phyloP scores from a whole-genome alignment of 139 green algal species.

The Volvox reticuliferus region DNA sequence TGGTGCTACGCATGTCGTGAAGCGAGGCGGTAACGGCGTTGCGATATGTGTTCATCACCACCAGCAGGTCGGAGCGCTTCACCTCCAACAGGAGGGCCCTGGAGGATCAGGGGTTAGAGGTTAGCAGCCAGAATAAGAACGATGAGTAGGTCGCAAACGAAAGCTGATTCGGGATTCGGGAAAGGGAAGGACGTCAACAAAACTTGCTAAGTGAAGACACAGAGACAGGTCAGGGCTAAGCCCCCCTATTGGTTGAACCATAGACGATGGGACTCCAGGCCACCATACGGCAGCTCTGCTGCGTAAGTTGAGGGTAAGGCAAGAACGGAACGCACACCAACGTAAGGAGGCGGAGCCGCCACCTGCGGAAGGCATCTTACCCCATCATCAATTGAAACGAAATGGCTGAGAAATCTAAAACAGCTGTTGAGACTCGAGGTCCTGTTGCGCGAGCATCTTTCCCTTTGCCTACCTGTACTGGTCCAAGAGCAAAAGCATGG shows the following conservation, averaged over 20 bases:
- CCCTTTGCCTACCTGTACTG: slow-evolving; percentile 12
- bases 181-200: neutral
- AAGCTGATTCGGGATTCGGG: neutral
- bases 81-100: slow-evolving; percentile 23
- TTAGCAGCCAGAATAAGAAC: neutral
- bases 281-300: no score
- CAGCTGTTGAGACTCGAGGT: neutral
- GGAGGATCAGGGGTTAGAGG: neutral
- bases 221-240: neutral
- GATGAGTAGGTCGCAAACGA: neutral
- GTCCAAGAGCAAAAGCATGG: slow-evolving; percentile 29
- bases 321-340: no score
- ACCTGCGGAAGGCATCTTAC: neutral
- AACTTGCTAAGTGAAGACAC: neutral
- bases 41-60: slow-evolving; percentile 37
- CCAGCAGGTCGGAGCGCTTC: slow-evolving; percentile 35
- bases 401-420: neutral
- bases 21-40: slow-evolving; percentile 29
- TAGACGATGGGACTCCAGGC: no score
- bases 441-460: neutral
- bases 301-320: no score
- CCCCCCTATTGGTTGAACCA: no score
- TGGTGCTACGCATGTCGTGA: slow-evolving; percentile 15
- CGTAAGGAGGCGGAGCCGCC: neutral
- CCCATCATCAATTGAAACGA: neutral